Evolutionary conservation across 2,329 filamentous ascomycete species (phyloP), one percentile per base, ranked within the genome.

Genomic region (Aureobasidium zeae): DNA sequence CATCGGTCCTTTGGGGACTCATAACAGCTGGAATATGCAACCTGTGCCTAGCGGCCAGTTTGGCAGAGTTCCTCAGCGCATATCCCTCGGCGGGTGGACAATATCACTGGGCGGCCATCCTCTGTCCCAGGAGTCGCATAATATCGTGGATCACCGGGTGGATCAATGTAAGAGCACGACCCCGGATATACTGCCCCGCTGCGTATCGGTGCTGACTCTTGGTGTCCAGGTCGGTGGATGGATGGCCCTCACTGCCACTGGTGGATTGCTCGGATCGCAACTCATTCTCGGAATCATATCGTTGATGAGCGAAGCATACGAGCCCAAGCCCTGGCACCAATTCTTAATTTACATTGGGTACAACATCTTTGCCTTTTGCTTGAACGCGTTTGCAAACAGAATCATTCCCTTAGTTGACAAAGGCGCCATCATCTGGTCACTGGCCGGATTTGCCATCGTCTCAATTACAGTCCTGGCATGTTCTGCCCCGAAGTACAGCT

Each of bases 111-210:
- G 81, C 79, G 2, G 79, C 81, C 44, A 68, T 76, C 38, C 64
- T 85, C 49, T 70, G 73, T 22, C 79, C 77, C 68, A 68, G 71
- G 47, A 63, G 62, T 44, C 81, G 71, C 68, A 73, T 76, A 21
- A 70, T 84, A 9, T 80, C 77, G 34, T 86, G 80, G 67, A 73
- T 78, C 34, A 84, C 80, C 0, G 81, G 81, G 20, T 86, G 81
- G 80, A 83, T 79, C 58, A 81, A 79, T 53, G 39, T 44, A n/a
- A n/a, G 25, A 35, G 39, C 29, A 15, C 17, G 25, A 25, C 38
- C 29, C 38, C 38, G 26, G 21, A 26, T 29, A 26, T 6, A 17
- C 28, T n/a, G 5, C 38, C 29, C 38, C 29, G 16, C 29, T 21
- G 7, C 13, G 3, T 5, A 26, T 19, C 12, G n/a, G 12, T 42